Conservation (phyloP, 2,329 filamentous ascomycete genomes). For the Colletotrichum tropicicola region DNA sequence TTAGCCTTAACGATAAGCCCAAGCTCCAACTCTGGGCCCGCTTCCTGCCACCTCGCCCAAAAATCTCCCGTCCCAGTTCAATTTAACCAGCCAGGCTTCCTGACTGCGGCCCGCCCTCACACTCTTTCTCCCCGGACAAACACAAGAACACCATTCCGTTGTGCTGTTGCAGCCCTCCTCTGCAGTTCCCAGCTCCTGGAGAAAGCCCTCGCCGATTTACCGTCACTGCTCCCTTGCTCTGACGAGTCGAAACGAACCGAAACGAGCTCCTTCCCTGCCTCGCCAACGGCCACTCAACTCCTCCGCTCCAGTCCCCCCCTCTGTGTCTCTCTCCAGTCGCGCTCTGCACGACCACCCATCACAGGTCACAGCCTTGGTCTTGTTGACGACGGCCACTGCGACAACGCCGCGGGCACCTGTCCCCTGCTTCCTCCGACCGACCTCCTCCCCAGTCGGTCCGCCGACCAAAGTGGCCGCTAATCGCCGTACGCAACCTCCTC, state of each 20-base stretch:
- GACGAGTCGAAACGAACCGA: background rate
- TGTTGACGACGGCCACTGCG: conserved; percentile 6
- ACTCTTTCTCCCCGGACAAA: conserved; percentile 6
- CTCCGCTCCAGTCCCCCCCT: conserved; percentile 4
- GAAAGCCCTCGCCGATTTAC: background rate
- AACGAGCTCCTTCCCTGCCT: background rate
- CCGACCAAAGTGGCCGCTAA: conserved; percentile 22
- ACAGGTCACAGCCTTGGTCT: background rate
- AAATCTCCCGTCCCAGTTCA: conserved; percentile 18
- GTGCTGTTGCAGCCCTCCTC: no score
- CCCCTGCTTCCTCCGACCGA: background rate
- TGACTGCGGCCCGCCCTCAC: background rate
- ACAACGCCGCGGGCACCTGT: background rate
- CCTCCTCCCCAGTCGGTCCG: background rate
- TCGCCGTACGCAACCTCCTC: conserved; percentile 13
- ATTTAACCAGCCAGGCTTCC: conserved; percentile 18
- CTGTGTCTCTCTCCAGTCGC: background rate
- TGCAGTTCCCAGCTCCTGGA: background rate
- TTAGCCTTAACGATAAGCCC: conserved; percentile 21
- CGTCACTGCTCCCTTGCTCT: background rate
- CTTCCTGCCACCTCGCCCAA: conserved; percentile 31
- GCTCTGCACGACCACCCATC: background rate
- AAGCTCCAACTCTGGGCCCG: conserved; percentile 22
- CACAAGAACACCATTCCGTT: background rate
- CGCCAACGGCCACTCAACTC: background rate